Conservation (phyloP, 306 rosid species). For the Cotoneaster glaucophyllus region DNA sequence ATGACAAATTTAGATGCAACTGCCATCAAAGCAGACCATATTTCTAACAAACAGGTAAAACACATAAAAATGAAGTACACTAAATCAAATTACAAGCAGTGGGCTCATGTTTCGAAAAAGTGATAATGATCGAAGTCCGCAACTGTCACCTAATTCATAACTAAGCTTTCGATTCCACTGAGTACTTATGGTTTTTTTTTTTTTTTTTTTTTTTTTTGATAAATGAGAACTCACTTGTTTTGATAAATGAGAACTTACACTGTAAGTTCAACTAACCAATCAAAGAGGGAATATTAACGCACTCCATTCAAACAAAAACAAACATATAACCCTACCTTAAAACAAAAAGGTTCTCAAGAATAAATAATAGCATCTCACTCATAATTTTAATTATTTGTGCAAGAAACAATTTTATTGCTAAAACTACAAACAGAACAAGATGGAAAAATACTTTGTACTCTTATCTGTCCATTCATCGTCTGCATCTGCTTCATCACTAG, state of each 20-base stretch:
- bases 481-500: slow-evolving; percentile 94
- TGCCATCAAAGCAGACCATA: background rate
- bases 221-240: background rate
- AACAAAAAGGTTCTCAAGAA: background rate
- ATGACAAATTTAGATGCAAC: background rate
- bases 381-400: background rate
- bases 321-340: background rate
- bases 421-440: background rate
- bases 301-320: background rate
- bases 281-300: background rate
- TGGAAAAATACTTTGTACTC: slow-evolving; percentile 58
- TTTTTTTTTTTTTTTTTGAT: too few species aligned
- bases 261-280: background rate
- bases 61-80: background rate
- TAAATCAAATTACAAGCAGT: background rate
- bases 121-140: background rate
- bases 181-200: too few species aligned
- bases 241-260: background rate
- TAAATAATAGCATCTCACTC: slow-evolving; percentile 5
- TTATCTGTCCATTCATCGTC: slow-evolving; percentile 99
- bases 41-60: background rate
- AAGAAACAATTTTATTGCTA: background rate
- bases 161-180: background rate
- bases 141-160: background rate
- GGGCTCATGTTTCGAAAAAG: background rate